These are phyloP conservation scores for Lenwebbia sp. DNA, from an alignment of 345 rosid species.

Conservation along the genomic window DNA sequence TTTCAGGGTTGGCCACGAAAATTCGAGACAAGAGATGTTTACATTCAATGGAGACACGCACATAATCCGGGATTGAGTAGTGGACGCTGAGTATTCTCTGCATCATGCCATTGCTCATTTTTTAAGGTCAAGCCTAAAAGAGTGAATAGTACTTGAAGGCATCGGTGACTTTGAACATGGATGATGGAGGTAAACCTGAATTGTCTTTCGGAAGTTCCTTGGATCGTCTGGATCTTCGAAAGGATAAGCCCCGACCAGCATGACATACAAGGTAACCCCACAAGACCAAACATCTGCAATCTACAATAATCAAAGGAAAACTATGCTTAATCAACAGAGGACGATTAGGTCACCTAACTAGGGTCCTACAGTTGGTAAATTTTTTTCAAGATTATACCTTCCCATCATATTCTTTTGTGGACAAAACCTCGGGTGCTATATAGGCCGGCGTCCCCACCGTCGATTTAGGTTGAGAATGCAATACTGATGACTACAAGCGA, in stretches of 20 bases:
- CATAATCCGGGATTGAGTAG: slow-evolving; percentile 82
- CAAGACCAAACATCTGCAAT: slow-evolving; percentile 90
- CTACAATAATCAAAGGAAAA: slow-evolving; percentile 10
- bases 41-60: slow-evolving; percentile 71
- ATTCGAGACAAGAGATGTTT: slow-evolving; percentile 69
- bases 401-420: slow-evolving; percentile 72
- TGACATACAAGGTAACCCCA: slow-evolving; percentile 79
- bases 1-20: slow-evolving; percentile 73
- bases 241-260: slow-evolving; percentile 84
- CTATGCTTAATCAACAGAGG: background rate
- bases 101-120: background rate
- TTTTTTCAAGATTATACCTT: slow-evolving; percentile 26
- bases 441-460: slow-evolving; percentile 96
- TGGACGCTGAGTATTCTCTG: slow-evolving; percentile 92
- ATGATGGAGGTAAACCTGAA: slow-evolving; percentile 31
- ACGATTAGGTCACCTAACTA: background rate
- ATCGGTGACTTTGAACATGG: background rate
- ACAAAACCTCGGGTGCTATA: slow-evolving; percentile 78
- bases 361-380: background rate
- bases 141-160: background rate
- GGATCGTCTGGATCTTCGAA: slow-evolving; percentile 80
- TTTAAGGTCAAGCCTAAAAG: background rate
- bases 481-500: slow-evolving; percentile 51
- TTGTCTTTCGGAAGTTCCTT: slow-evolving; percentile 63
- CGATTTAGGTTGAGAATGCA: slow-evolving; percentile 93